Evolutionary conservation across 2,329 filamentous ascomycete genomes (phyloP).

Genomic region (Verticillium dahliae): DNA sequence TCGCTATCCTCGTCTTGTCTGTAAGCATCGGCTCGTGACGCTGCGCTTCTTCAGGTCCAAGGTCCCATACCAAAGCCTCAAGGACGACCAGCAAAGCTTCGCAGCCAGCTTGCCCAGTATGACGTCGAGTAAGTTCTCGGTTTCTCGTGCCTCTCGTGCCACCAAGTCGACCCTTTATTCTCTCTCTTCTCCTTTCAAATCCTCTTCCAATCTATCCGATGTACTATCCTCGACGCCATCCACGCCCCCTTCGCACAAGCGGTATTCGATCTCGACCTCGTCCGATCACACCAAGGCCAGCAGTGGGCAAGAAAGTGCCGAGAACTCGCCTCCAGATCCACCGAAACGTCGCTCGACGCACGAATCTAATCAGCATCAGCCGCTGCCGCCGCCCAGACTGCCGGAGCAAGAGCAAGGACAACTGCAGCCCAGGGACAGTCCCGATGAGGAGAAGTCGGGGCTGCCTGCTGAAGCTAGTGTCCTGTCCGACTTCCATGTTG

Average conservation of each 20-base stretch:
- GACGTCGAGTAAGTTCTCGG: constrained; percentile 36
- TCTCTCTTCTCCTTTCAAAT: constrained; percentile 24
- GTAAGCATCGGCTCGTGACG: background rate
- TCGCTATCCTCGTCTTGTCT: constrained; percentile 4
- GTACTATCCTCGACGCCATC: constrained; percentile 2
- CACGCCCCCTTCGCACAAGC: constrained; percentile 1
- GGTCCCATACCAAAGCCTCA: background rate
- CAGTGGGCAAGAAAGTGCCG: constrained; percentile 7
- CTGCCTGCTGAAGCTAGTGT: background rate
- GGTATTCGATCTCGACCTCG: constrained; percentile 12
- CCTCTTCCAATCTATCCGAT: constrained; percentile 8
- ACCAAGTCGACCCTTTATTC: constrained; percentile 25
- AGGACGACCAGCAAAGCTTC: background rate
- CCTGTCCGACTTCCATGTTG: background rate
- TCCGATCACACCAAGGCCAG: constrained; percentile 8
- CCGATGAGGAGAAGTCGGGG: background rate
- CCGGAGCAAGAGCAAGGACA: background rate
- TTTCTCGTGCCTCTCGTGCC: constrained; percentile 22
- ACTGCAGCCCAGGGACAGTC: background rate
- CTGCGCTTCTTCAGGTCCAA: background rate
- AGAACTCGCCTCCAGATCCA: constrained; percentile 3
- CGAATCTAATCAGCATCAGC: background rate
- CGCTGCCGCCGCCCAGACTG: background rate
- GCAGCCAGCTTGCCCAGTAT: constrained; percentile 26
- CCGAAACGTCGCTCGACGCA: constrained; percentile 1